phyloP scores from a whole-genome alignment of 2,329 filamentous ascomycete genomes.

The Dactylellina leptospora region DNA sequence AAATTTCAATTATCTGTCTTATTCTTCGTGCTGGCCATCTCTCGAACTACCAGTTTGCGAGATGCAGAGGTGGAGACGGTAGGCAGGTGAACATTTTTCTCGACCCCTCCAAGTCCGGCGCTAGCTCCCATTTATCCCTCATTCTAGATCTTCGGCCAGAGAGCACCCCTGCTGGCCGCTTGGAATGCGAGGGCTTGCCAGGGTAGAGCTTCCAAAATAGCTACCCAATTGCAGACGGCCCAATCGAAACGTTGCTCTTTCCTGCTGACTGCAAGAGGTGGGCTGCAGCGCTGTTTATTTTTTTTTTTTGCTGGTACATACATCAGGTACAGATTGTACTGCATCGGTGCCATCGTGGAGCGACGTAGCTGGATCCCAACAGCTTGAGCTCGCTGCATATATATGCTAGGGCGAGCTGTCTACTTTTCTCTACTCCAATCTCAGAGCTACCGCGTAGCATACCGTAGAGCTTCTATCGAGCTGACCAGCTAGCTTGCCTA shows the following conservation, averaged over 20 bases:
- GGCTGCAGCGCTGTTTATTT: constrained; percentile 16
- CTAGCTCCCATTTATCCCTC: constrained; percentile 47
- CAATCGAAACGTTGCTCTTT: constrained; percentile 52
- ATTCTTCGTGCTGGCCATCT: constrained; percentile 2
- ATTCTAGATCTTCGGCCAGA: constrained; percentile 54
- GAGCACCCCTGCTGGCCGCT: constrained; percentile 47
- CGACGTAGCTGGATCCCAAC: constrained; percentile 42
- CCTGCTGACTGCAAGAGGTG: constrained; percentile 33
- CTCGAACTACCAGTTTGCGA: too few relatives aligned
- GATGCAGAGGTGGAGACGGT: too few relatives aligned
- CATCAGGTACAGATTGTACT: constrained; percentile 22
- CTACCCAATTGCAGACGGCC: constrained; percentile 50
- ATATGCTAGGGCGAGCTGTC: constrained; percentile 28
- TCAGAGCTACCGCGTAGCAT: constrained; percentile 6
- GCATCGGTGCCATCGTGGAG: constrained; percentile 32
- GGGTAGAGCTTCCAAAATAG: constrained; percentile 52
- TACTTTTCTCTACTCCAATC: constrained; percentile 1
- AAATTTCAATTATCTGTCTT: constrained; percentile 1
- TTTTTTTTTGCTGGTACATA: not conserved
- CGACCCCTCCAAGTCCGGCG: constrained; percentile 33
- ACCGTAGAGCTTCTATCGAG: constrained; percentile 12
- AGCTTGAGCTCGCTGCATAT: constrained; percentile 43
- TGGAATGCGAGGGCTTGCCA: constrained; percentile 46
- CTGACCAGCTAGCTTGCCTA: constrained; percentile 6
- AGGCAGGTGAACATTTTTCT: constrained; percentile 30